Evolutionary conservation across 106 monocot genomes (phyloP).

Genomic region (Alisma plantagoaquatica): DNA sequence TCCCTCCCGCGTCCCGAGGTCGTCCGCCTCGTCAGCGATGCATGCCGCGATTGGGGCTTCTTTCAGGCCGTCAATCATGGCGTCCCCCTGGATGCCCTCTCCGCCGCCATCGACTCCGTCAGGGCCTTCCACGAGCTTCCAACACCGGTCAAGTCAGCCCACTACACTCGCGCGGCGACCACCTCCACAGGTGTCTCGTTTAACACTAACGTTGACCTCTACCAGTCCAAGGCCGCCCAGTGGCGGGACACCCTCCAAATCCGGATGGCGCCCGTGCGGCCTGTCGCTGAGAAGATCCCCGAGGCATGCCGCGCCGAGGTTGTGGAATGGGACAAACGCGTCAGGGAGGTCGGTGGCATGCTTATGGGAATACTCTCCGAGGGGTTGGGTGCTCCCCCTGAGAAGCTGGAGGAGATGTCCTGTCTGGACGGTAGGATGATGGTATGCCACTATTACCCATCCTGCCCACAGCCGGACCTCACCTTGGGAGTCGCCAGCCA

Average conservation of each 20-base stretch:
- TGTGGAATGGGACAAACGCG: constrained; percentile 21
- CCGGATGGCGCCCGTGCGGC: constrained; percentile 1
- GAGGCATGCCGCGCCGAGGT: constrained; percentile 28
- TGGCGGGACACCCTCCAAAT: constrained; percentile 36
- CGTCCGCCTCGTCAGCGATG: constrained; percentile 10
- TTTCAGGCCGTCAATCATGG: constrained; percentile 28
- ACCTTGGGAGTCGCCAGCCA: constrained; percentile 43
- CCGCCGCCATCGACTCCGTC: constrained; percentile 8
- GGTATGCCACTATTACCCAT: constrained; percentile 71
- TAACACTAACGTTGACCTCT: constrained; percentile 25
- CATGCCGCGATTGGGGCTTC: constrained; percentile 19
- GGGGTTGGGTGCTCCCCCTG: constrained; percentile 37
- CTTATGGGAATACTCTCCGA: constrained; percentile 52
- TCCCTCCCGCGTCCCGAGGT: constrained; percentile 8
- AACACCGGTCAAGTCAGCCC: not conserved
- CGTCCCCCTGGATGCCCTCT: constrained; percentile 6
- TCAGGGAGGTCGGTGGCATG: constrained; percentile 12
- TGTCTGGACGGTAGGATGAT: constrained; percentile 37
- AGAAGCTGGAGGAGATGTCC: constrained; percentile 27
- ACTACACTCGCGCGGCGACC: constrained; percentile 13
- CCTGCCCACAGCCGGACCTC: constrained; percentile 68
- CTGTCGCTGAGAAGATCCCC: constrained; percentile 11
- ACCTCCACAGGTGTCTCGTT: constrained; percentile 7
- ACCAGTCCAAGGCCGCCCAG: constrained; percentile 13
- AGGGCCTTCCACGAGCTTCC: constrained; percentile 26